Evolutionary conservation across 768 basidiomycete genomes (phyloP).

Genomic region (Boletus edulis): DNA sequence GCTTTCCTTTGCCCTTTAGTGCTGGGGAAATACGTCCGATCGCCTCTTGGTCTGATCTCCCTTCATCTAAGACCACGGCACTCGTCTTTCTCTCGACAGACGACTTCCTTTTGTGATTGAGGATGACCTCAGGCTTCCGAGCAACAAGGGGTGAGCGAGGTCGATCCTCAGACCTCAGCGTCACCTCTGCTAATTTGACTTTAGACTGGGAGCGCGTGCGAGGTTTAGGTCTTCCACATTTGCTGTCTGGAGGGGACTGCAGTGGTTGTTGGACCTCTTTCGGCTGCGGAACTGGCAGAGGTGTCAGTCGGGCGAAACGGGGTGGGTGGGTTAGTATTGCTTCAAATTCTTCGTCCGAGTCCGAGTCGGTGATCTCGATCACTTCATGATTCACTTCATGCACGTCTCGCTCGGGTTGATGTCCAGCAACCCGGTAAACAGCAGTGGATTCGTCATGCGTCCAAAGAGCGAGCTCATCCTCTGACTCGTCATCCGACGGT

Average conservation of each 20-base stretch:
- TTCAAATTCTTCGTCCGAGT: slow-evolving; percentile 31
- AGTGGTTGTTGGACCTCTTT: slow-evolving; percentile 7
- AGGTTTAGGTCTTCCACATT: slow-evolving; percentile 13
- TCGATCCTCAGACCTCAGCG: slow-evolving; percentile 1
- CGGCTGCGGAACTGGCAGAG: background rate
- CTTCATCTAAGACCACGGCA: background rate
- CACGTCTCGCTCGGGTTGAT: slow-evolving; percentile 15
- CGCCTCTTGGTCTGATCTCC: slow-evolving; percentile 1
- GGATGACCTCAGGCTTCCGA: slow-evolving; percentile 12
- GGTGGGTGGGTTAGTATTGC: slow-evolving; percentile 25
- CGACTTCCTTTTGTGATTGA: slow-evolving; percentile 4
- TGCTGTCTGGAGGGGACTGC: slow-evolving; percentile 14
- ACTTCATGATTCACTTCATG: slow-evolving; percentile 19
- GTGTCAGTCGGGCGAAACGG: slow-evolving; percentile 7
- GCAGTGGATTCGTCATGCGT: slow-evolving; percentile 41
- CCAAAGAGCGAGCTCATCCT: slow-evolving; percentile 48
- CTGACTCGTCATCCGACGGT: slow-evolving; percentile 36
- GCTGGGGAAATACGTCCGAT: background rate
- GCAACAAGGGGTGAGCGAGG: background rate
- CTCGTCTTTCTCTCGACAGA: background rate
- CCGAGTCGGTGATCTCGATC: slow-evolving; percentile 25
- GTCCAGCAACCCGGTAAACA: slow-evolving; percentile 30
- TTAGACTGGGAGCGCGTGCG: slow-evolving; percentile 3
- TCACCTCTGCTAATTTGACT: background rate
- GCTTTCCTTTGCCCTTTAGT: slow-evolving; percentile 21